A percentile compares a stretch with the other conserved stretches of the same genome.
These are phyloP conservation scores for Gossypium bickii DNA, from an alignment of 345 rosid genomes.

Conservation along the genomic window DNA sequence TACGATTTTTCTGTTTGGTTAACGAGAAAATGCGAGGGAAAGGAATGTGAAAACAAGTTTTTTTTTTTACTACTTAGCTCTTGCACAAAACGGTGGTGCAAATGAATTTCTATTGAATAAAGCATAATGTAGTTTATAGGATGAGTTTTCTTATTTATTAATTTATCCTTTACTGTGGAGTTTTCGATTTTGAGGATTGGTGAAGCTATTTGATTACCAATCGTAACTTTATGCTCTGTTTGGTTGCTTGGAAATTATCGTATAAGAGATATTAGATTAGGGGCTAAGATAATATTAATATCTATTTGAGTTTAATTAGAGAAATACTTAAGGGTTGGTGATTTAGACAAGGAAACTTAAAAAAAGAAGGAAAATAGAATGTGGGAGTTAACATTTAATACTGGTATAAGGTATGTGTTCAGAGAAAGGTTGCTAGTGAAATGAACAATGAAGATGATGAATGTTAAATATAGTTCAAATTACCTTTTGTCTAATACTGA, in stretches of 20 bases:
- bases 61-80: too few species aligned
- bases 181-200: neutral
- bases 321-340: neutral
- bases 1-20: constrained; percentile 16
- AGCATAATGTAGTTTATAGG: neutral
- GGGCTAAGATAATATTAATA: neutral
- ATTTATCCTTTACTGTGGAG: neutral
- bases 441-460: neutral
- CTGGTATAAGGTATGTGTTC: too few species aligned
- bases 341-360: too few species aligned
- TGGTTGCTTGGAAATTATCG: neutral
- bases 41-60: neutral
- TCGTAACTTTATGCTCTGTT: neutral
- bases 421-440: too few species aligned
- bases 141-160: neutral
- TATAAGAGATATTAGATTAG: neutral
- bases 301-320: neutral
- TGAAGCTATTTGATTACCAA: neutral
- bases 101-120: neutral
- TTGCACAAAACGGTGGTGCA: neutral
- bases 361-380: too few species aligned
- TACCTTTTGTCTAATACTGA: neutral
- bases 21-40: neutral
- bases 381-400: too few species aligned
- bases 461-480: neutral